Conservation (phyloP, 495 filamentous ascomycete genomes). For the Amphirosellinia nigrospora region DNA sequence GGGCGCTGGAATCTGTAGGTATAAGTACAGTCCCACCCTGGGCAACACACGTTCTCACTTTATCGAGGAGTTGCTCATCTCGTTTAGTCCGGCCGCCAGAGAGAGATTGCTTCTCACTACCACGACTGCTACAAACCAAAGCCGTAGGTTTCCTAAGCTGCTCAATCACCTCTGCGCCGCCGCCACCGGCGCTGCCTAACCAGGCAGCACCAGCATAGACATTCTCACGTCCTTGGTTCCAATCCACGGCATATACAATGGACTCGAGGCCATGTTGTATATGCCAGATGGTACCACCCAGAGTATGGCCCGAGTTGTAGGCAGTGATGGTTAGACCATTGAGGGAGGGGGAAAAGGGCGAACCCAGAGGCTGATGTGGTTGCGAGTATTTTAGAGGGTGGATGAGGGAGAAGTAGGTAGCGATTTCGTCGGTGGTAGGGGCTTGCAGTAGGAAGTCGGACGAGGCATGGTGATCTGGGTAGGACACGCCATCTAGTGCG, state of each 20-base stretch:
- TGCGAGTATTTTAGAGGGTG: constrained; percentile 96
- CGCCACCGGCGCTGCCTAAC: constrained; percentile 78
- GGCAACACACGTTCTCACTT: constrained; percentile 75
- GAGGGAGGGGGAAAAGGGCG: constrained; percentile 84
- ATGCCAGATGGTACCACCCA: constrained; percentile 98
- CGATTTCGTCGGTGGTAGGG: constrained; percentile 86
- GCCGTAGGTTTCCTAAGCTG: constrained; percentile 91
- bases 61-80: constrained; percentile 83
- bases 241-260: constrained; percentile 96
- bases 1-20: constrained; percentile 91
- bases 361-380: constrained; percentile 84
- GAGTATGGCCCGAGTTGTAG: constrained; percentile 93
- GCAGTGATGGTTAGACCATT: constrained; percentile 95
- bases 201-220: constrained; percentile 91
- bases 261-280: constrained; percentile 97
- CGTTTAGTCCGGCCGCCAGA: constrained; percentile 75
- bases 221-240: constrained; percentile 95
- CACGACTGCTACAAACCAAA: constrained; percentile 85
- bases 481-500: constrained; percentile 72
- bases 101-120: constrained; percentile 72
- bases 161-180: constrained; percentile 90
- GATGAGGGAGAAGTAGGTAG: constrained; percentile 89
- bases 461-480: constrained; percentile 58
- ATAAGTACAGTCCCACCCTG: constrained; percentile 94
- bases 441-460: constrained; percentile 75